Percentiles rank a stretch among this genome's conserved stretches.
These are phyloP conservation scores for Phytopythium sindhum DNA, from an alignment of 352 stramenopile species.

Conservation along the genomic window DNA sequence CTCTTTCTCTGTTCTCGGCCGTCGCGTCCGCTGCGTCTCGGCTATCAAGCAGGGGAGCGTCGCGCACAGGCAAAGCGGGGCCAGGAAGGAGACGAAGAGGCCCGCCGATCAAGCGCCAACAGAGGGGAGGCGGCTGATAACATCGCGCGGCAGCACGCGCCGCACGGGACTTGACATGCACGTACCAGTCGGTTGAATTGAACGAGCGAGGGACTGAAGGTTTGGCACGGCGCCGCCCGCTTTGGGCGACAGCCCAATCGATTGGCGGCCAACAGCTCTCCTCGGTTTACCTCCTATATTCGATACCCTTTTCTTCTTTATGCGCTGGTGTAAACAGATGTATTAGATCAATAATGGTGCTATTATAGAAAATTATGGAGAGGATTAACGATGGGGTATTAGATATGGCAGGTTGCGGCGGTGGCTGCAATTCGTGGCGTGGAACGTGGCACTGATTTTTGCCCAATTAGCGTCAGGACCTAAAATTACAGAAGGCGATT, in stretches of 20 bases:
- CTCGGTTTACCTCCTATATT: conserved; percentile 19
- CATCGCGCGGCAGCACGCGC: no score
- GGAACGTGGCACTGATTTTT: conserved; percentile 2
- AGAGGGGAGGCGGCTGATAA: not conserved
- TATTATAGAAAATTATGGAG: not conserved
- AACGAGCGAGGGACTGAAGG: conserved; percentile 87
- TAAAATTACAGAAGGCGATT: not conserved
- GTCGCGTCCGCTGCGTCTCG: not conserved
- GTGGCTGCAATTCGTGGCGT: conserved; percentile 4
- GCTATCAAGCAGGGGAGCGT: not conserved
- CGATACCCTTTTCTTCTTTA: conserved; percentile 9
- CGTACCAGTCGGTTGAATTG: conserved; percentile 87
- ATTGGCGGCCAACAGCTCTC: conserved; percentile 62
- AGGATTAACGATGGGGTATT: not conserved
- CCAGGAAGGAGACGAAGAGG: not conserved
- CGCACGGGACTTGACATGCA: conserved; percentile 13
- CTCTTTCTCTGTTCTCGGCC: not conserved
- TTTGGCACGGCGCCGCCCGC: conserved; percentile 24
- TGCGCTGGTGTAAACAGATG: not conserved
- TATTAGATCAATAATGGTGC: no score
- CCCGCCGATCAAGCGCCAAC: not conserved
- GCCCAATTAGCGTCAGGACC: not conserved
- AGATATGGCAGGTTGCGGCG: not conserved
- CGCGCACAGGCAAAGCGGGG: not conserved
- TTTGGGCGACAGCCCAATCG: conserved; percentile 53